Percentiles rank a stretch among this genome's conserved stretches.
Conservation (phyloP, 2,329 filamentous ascomycete genomes). For the Epichloe gansuensis region DNA sequence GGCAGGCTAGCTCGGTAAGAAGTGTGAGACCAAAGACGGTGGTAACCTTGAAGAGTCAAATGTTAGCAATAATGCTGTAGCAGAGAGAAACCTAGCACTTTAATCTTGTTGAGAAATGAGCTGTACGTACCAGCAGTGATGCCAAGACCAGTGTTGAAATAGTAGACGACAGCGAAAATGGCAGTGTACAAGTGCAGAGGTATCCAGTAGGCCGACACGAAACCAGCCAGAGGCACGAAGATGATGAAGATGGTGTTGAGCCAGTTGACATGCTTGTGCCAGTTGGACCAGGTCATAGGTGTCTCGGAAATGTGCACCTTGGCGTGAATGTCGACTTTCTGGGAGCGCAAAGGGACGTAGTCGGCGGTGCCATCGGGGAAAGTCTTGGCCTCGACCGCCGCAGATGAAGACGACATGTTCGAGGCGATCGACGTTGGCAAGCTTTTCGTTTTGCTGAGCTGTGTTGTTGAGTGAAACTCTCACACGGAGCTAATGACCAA, state of each 20-base stretch:
- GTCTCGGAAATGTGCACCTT: slow-evolving; percentile 81
- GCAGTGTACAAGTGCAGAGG: slow-evolving; percentile 61
- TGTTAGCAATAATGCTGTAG: background rate
- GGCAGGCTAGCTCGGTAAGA: slow-evolving; percentile 69
- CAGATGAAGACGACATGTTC: slow-evolving; percentile 5
- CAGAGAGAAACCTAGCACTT: background rate
- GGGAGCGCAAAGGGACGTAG: slow-evolving; percentile 36
- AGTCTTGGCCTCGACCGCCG: slow-evolving; percentile 24
- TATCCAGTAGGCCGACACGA: slow-evolving; percentile 66
- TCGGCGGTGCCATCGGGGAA: slow-evolving; percentile 43
- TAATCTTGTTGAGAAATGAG: background rate
- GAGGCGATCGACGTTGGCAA: background rate
- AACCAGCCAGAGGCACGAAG: slow-evolving; percentile 61
- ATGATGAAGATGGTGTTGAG: slow-evolving; percentile 76
- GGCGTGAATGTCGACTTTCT: slow-evolving; percentile 36
- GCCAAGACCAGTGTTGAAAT: slow-evolving; percentile 72
- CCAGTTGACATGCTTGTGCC: slow-evolving; percentile 92
- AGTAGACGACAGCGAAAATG: slow-evolving; percentile 64
- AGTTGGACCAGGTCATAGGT: slow-evolving; percentile 70
- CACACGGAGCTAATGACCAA: background rate
- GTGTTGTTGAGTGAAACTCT: background rate
- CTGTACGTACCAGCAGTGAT: slow-evolving; percentile 56
- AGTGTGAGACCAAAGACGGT: slow-evolving; percentile 77
- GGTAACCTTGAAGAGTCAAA: slow-evolving; percentile 18
- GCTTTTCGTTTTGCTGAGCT: background rate